Evolutionary conservation across 1,284 basidiomycete genomes (phyloP).

Genomic region (Lignosus rhinocerotis): DNA sequence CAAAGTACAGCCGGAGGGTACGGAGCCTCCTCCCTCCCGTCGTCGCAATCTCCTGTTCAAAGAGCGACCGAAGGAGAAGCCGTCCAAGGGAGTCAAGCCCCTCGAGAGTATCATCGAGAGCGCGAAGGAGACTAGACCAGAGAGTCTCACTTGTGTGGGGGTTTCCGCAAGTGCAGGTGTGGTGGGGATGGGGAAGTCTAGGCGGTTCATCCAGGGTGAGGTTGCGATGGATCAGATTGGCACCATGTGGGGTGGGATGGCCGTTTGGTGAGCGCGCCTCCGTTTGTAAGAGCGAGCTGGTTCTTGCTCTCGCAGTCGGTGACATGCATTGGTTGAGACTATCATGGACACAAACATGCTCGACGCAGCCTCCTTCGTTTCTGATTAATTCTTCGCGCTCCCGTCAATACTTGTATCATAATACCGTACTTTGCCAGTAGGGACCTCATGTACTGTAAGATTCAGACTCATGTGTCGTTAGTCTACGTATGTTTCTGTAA

Average conservation of each 20-base stretch:
- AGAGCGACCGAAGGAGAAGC: conserved; percentile 17
- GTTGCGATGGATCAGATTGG: conserved; percentile 24
- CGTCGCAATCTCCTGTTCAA: conserved; percentile 14
- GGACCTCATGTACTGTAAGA: not conserved
- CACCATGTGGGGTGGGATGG: conserved; percentile 14
- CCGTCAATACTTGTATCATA: not conserved
- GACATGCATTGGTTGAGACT: not conserved
- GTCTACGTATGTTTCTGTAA: not conserved
- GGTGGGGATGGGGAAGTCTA: conserved; percentile 21
- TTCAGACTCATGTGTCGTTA: not conserved
- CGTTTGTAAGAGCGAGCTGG: conserved; percentile 7
- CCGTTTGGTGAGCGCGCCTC: conserved; percentile 7
- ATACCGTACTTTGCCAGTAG: not conserved
- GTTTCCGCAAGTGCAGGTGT: conserved; percentile 25
- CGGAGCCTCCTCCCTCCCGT: not conserved
- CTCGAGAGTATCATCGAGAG: conserved; percentile 22
- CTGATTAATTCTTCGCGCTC: not conserved
- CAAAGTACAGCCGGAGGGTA: not conserved
- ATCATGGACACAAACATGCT: not conserved
- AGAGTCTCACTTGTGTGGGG: conserved; percentile 18
- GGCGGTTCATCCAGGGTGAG: conserved; percentile 25
- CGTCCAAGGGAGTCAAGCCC: conserved; percentile 12
- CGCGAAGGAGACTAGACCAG: not conserved
- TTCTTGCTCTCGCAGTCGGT: conserved; percentile 4
- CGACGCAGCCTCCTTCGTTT: not conserved